A percentile compares a stretch with the other conserved stretches of the same genome.
These are phyloP conservation scores for Leptosphaerulina australis DNA, from an alignment of 2,329 filamentous ascomycete species.

Conservation along the genomic window DNA sequence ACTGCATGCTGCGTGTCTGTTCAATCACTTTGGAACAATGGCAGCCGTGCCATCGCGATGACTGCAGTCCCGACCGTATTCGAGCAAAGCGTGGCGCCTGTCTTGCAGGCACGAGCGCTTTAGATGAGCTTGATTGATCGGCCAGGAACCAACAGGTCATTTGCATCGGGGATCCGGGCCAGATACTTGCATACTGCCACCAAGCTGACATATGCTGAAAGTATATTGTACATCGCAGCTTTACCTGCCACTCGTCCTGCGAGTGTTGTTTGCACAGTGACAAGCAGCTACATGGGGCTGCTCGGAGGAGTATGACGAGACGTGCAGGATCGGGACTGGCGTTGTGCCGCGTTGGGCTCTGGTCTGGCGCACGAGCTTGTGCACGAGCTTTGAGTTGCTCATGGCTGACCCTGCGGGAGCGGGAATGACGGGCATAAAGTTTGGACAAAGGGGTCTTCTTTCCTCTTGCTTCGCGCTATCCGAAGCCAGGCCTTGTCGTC, in stretches of 20 bases:
- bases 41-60: conserved; percentile 21
- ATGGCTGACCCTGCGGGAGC: conserved; percentile 43
- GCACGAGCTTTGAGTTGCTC: conserved; percentile 21
- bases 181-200: conserved; percentile 28
- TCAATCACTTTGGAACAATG: conserved; percentile 5
- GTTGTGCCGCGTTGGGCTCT: conserved; percentile 33
- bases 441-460: conserved; percentile 41
- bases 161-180: conserved; percentile 41
- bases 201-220: conserved; percentile 21
- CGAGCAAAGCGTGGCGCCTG: conserved; percentile 23
- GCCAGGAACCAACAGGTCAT: conserved; percentile 33
- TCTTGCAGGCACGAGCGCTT: conserved; percentile 29
- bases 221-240: conserved; percentile 19
- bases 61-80: conserved; percentile 19
- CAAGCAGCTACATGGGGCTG: conserved; percentile 19
- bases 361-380: conserved; percentile 35
- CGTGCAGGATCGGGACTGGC: conserved; percentile 29
- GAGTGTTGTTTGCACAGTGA: conserved; percentile 20
- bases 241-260: conserved; percentile 4
- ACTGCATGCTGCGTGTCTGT: background rate
- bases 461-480: conserved; percentile 29
- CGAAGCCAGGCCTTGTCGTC: conserved; percentile 18
- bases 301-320: conserved; percentile 31
- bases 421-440: conserved; percentile 50
- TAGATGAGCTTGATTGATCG: conserved; percentile 27